Conservation (phyloP, 495 filamentous ascomycete species). For the Sordaria brevicollis region DNA sequence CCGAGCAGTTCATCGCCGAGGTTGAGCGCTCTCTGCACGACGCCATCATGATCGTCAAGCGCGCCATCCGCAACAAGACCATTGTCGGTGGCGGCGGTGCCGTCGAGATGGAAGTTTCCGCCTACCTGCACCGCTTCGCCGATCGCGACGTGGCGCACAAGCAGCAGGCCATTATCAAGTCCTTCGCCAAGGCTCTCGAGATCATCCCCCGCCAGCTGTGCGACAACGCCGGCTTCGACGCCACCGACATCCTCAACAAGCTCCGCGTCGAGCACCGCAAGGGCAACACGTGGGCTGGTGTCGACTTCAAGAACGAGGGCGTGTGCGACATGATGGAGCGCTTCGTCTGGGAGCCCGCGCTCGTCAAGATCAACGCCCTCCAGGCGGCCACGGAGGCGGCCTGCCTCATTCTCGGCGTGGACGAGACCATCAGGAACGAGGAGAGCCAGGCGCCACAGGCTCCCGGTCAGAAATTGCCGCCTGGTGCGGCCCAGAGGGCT, state of each 20-base stretch:
- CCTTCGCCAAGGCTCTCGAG: conserved; percentile 94
- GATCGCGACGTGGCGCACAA: conserved; percentile 88
- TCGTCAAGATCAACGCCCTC: conserved; percentile 96
- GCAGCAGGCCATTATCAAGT: conserved; percentile 95
- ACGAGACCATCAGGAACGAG: conserved; percentile 97
- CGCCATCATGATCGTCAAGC: conserved; percentile 99
- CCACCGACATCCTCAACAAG: conserved; percentile 91
- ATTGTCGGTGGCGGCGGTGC: conserved; percentile 96
- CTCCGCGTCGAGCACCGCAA: conserved; percentile 90
- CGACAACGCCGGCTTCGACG: conserved; percentile 97
- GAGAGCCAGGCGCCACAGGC: conserved; percentile 74
- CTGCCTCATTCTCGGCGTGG: conserved; percentile 90
- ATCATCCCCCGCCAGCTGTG: conserved; percentile 93
- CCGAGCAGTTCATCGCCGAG: conserved; percentile 98
- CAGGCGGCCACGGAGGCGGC: conserved; percentile 91
- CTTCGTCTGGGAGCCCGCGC: conserved; percentile 93
- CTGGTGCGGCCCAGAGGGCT: conserved; percentile 86
- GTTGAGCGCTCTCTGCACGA: conserved; percentile 95
- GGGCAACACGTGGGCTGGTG: conserved; percentile 85
- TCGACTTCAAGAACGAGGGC: conserved; percentile 88
- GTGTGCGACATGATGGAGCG: conserved; percentile 83
- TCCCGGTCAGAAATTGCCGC: conserved; percentile 67
- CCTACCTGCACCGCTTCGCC: conserved; percentile 82
- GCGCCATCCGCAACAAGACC: conserved; percentile 81
- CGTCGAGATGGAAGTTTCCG: conserved; percentile 91